phyloP scores from a whole-genome alignment of 768 basidiomycete genomes.

The Lactifluus pinguis region DNA sequence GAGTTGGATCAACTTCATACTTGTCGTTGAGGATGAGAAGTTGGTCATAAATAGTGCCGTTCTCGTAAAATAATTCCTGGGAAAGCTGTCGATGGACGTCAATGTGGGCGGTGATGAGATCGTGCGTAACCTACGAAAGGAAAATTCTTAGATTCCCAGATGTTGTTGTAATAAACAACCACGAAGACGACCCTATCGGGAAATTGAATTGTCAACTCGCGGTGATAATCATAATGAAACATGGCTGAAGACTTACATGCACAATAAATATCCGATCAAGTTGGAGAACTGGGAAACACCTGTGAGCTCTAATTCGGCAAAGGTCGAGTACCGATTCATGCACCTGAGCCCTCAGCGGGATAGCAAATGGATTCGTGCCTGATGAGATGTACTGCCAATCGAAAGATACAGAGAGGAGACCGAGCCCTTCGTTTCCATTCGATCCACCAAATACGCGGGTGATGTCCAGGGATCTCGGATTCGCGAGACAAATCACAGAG shows the following conservation, averaged over 20 bases:
- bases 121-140: constrained; percentile 7
- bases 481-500: constrained; percentile 25
- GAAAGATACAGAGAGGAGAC: constrained; percentile 23
- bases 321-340: not conserved
- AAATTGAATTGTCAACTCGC: not conserved
- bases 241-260: constrained; percentile 32
- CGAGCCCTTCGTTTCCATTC: constrained; percentile 23
- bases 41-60: constrained; percentile 23
- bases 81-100: constrained; percentile 16
- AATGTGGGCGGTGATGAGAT: not conserved
- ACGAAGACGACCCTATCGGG: constrained; percentile 21
- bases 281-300: constrained; percentile 30
- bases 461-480: constrained; percentile 19
- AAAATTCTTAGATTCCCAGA: constrained; percentile 21
- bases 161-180: constrained; percentile 24
- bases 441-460: constrained; percentile 22
- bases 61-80: constrained; percentile 22
- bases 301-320: not conserved
- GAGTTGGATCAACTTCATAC: constrained; percentile 34
- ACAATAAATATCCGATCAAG: constrained; percentile 41
- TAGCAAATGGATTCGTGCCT: constrained; percentile 38
- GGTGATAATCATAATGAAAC: not conserved
- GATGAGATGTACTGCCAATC: constrained; percentile 25
- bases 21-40: constrained; percentile 28
- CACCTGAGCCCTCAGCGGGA: constrained; percentile 42